Percentiles rank a stretch among this genome's conserved stretches.
Conservation (phyloP, 148 eudicot genomes). For the Chenopodium album region DNA sequence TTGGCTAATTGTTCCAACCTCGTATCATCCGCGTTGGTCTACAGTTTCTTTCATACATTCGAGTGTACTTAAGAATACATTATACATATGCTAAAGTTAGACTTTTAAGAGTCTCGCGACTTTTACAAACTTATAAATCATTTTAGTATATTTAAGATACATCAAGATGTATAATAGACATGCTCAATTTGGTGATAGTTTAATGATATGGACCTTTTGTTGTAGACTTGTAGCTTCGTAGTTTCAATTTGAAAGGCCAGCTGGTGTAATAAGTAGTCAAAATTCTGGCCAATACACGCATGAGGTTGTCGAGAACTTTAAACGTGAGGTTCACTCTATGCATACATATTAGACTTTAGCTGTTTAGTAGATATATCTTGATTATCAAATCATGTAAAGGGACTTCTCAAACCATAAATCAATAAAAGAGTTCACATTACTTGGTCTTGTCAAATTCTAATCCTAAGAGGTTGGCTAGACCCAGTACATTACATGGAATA, state of each 20-base stretch:
- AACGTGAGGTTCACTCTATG: constrained; percentile 16
- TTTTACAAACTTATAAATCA: no score
- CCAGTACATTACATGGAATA: no score
- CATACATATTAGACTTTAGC: background rate
- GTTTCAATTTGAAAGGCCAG: background rate
- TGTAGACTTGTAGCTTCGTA: background rate
- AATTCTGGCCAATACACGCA: background rate
- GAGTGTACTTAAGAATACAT: no score
- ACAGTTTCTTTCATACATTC: no score
- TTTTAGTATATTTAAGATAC: no score
- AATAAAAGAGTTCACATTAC: no score
- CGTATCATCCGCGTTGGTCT: background rate
- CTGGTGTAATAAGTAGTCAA: background rate
- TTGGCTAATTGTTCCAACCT: background rate
- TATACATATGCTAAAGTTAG: no score
- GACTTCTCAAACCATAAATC: background rate
- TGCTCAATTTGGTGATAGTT: background rate
- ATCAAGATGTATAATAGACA: no score
- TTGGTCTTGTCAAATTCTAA: no score
- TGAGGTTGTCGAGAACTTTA: background rate
- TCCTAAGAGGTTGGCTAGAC: no score
- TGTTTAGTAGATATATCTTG: background rate
- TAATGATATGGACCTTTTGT: background rate
- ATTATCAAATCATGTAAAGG: background rate
- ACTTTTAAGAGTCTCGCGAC: no score